A percentile compares a stretch with the other conserved stretches of the same genome.
phyloP scores from a whole-genome alignment of 73 alveolate species.

The Blepharisma stoltei region DNA sequence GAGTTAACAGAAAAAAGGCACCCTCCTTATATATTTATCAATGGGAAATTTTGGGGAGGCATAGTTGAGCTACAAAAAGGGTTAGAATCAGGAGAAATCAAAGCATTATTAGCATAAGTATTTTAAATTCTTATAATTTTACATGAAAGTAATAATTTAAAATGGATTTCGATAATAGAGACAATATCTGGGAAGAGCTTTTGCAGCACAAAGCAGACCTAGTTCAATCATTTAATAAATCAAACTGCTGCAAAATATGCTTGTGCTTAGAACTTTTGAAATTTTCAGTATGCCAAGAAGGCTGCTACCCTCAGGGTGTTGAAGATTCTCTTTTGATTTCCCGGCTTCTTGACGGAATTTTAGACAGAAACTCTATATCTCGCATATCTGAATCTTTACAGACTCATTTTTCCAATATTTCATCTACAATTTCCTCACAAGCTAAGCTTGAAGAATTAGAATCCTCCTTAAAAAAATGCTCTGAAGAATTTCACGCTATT shows the following conservation, averaged over 20 bases:
- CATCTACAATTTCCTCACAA: not conserved
- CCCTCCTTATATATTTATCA: conserved; percentile 14
- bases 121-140: too few relatives aligned
- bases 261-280: conserved; percentile 4
- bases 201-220: conserved; percentile 18
- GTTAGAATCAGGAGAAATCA: not conserved
- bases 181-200: not conserved
- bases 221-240: not conserved
- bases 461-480: not conserved
- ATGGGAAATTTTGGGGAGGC: conserved; percentile 24
- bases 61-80: conserved; percentile 6
- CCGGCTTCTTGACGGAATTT: conserved; percentile 19
- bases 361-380: not conserved
- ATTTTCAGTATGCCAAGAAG: conserved; percentile 15
- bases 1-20: not conserved
- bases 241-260: conserved; percentile 12
- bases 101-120: not conserved
- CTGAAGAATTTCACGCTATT: too few relatives aligned
- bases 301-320: conserved; percentile 15
- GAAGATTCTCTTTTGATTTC: not conserved
- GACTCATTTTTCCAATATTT: not conserved
- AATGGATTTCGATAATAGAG: conserved; percentile 22
- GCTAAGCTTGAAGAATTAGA: conserved; percentile 1
- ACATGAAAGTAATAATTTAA: not conserved
- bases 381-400: not conserved